Evolutionary conservation across 805 yeast genomes (phyloP).

Genomic region (Saccharomyces paradoxus): DNA sequence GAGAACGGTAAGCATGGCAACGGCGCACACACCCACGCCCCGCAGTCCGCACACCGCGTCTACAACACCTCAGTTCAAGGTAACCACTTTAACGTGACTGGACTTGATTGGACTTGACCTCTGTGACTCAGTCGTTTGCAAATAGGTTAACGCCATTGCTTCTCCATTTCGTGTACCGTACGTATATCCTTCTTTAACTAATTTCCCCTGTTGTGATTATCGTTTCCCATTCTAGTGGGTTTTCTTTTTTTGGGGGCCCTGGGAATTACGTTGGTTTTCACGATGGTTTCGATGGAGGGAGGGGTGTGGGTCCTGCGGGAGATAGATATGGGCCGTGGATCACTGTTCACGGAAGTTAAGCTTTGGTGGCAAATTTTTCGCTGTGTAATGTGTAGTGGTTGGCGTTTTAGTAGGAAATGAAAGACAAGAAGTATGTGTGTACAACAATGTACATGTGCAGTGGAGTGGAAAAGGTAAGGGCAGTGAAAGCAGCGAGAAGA

Average conservation of each 20-base stretch:
- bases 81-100: background rate
- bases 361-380: background rate
- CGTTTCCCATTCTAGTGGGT: background rate
- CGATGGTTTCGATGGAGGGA: background rate
- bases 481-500: background rate
- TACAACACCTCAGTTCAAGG: background rate
- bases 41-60: background rate
- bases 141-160: background rate
- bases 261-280: background rate
- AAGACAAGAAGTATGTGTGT: background rate
- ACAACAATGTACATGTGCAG: background rate
- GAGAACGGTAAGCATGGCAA: slow-evolving; percentile 1
- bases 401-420: background rate
- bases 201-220: background rate
- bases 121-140: background rate
- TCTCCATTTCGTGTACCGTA: background rate
- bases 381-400: background rate
- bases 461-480: background rate
- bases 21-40: background rate
- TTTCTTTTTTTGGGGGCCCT: background rate
- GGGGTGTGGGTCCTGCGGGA: background rate
- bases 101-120: background rate
- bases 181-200: background rate
- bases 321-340: background rate
- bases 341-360: background rate